Evolutionary conservation across 2,329 filamentous ascomycete genomes (phyloP).

Genomic region (Aspergillus novoparasiticus): DNA sequence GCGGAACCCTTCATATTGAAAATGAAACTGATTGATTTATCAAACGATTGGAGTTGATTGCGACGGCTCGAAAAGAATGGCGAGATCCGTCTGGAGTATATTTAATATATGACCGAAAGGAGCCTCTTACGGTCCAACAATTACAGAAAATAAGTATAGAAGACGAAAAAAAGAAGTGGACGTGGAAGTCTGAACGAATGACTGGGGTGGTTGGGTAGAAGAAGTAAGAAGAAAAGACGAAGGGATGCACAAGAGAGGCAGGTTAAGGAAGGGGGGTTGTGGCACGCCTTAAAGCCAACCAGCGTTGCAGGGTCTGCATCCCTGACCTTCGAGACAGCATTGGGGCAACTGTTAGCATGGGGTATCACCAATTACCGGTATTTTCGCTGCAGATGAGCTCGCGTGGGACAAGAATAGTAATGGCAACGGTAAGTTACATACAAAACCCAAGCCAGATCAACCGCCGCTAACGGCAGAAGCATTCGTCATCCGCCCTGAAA

Average conservation of each 20-base stretch:
- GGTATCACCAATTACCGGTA: not conserved
- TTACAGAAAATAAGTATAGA: not conserved
- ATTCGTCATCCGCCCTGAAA: slow-evolving; percentile 16
- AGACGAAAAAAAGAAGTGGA: not conserved
- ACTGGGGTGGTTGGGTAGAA: slow-evolving; percentile 13
- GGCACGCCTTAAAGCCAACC: slow-evolving; percentile 9
- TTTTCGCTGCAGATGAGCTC: not conserved
- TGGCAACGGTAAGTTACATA: slow-evolving; percentile 3
- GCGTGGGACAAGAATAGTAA: not conserved
- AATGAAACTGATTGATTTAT: slow-evolving; percentile 3
- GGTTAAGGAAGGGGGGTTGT: slow-evolving; percentile 5
- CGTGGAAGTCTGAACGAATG: slow-evolving; percentile 20
- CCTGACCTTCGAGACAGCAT: slow-evolving; percentile 1
- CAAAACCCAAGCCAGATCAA: not conserved
- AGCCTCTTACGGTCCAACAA: not conserved
- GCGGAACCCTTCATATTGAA: slow-evolving; percentile 57
- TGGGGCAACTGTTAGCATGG: not conserved
- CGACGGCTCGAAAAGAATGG: slow-evolving; percentile 4
- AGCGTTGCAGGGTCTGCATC: not conserved
- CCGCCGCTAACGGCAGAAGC: not conserved
- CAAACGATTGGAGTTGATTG: slow-evolving; percentile 3
- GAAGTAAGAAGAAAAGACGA: slow-evolving; percentile 15
- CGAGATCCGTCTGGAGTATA: not conserved
- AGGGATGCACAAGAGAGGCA: slow-evolving; percentile 7
- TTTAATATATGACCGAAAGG: not conserved